Evolutionary conservation across 371 early-diverging fungal genomes (phyloP).

Genomic region (Homolaphlyctis polyrhiza): DNA sequence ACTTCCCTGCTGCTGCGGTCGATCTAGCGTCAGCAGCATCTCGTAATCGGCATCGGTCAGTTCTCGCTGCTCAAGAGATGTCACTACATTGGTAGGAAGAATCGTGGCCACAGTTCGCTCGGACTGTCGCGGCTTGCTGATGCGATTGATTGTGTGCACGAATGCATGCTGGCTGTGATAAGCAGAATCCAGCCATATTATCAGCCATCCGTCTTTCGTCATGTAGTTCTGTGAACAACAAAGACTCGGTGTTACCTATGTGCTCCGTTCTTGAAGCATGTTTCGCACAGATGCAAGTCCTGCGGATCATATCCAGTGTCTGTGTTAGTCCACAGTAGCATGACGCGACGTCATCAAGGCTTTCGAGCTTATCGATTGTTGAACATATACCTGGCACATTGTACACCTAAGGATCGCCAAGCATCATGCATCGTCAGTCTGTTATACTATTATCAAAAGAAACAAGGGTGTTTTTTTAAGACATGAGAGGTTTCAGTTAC

Average conservation of each 20-base stretch:
- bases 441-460: no score
- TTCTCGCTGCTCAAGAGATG: slow-evolving; percentile 24
- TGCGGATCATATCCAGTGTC: no score
- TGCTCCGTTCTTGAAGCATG: slow-evolving; percentile 25
- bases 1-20: slow-evolving; percentile 14
- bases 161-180: slow-evolving; percentile 28
- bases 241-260: slow-evolving; percentile 13
- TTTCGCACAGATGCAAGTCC: slow-evolving; percentile 28
- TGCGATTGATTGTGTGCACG: slow-evolving; percentile 12
- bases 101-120: slow-evolving; percentile 16
- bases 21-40: slow-evolving; percentile 20
- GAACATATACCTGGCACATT: no score
- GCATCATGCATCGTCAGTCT: no score
- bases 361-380: no score
- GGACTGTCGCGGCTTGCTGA: slow-evolving; percentile 18
- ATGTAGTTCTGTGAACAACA: background rate
- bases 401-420: no score
- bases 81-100: slow-evolving; percentile 15
- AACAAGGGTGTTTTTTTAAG: no score
- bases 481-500: background rate
- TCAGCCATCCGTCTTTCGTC: background rate
- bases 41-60: slow-evolving; percentile 30
- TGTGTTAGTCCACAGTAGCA: no score
- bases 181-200: background rate
- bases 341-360: no score